Base-by-base conservation (phyloP, 257 asterid species). In the Cynanchum wilfordii region DNA sequence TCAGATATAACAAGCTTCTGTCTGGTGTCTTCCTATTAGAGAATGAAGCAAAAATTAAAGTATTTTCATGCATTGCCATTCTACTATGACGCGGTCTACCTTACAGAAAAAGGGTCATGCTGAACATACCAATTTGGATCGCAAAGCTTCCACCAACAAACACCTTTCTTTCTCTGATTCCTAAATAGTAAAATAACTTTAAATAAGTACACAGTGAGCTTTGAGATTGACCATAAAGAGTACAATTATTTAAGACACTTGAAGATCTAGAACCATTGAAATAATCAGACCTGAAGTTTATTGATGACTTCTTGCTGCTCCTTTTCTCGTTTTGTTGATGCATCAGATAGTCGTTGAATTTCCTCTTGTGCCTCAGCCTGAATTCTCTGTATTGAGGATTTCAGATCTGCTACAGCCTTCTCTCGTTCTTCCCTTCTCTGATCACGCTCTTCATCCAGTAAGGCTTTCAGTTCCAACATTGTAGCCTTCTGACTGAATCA, bases 351-450 rank as follows among this genome's bases (percentile, higher is more conserved):
- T 72, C 96, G 86, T 71, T 77, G 80, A 69, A 88, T 64, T 85
- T 94, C 98, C 86, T 88, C 90, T 68, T 83, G 84, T 2, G 97
- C 92, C 89, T 91, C 97, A 42, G 90, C 95, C 78, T 90, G 98
- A 74, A 87, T 87, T 77, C 88, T 88, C 75, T 87, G 97, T 74
- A 88, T 68, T 56, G 97, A 86, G 81, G 79, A 70, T 84, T 88
- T 91, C 85, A 90, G 52, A 81, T 91, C 90, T 47, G 74, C 75
- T 42, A 84, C 78, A 81, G 97, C 96, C 78, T 90, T 95, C 74
- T 91, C 97, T 38, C 96, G 86, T 79, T 95, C 99, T 72, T 89
- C 92, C 83, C 88, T 89, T 83, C 97, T 91, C 81, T 87, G 98
- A 55, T 90, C 96, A 75, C 97, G 96, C 82, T 95, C 99, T 84